Evolutionary conservation across 1,284 basidiomycete genomes (phyloP).

Genomic region (Marasmius sp.): DNA sequence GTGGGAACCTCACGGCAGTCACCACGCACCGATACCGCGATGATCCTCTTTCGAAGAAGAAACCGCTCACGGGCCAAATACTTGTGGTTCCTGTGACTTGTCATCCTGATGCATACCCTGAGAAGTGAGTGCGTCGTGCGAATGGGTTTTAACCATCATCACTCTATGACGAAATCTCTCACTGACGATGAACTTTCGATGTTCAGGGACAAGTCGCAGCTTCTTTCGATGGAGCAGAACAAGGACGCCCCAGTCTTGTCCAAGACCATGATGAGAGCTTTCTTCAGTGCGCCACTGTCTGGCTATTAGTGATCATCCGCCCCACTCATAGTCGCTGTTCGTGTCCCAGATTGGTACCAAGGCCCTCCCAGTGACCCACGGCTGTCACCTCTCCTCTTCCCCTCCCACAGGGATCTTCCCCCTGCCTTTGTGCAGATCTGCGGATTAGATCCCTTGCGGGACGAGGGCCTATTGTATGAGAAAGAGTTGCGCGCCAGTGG

Average conservation of each 20-base stretch:
- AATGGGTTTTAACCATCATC: background rate
- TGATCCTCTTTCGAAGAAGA: conserved; percentile 9
- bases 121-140: background rate
- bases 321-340: background rate
- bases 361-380: conserved; percentile 8
- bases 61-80: conserved; percentile 8
- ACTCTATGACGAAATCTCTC: background rate
- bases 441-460: conserved; percentile 14
- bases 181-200: background rate
- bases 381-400: conserved; percentile 14
- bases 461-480: conserved; percentile 16
- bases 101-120: conserved; percentile 7
- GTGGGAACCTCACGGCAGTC: conserved; percentile 9
- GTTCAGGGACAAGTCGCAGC: background rate
- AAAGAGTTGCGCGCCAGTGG: conserved; percentile 5
- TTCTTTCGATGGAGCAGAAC: conserved; percentile 4
- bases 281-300: background rate
- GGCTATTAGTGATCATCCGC: background rate
- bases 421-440: conserved; percentile 13
- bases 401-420: conserved; percentile 11
- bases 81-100: conserved; percentile 3
- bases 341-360: background rate
- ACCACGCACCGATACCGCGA: conserved; percentile 5
- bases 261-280: background rate
- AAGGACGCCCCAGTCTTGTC: background rate